These are phyloP conservation scores for Candida berthetii DNA, from an alignment of 805 yeast genomes.

Conservation along the genomic window DNA sequence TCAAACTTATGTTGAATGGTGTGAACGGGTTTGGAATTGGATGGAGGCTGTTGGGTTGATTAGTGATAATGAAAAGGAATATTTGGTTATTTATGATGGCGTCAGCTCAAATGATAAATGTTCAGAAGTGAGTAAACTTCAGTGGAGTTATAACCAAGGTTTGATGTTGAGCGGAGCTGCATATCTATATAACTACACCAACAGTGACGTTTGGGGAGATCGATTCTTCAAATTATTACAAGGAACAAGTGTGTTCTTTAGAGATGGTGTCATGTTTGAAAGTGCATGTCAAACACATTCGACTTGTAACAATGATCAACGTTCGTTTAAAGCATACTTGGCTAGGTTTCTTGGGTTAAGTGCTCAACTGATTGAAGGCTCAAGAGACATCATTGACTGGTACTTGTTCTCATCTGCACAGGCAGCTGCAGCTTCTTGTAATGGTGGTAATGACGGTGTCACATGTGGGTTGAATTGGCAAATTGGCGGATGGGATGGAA, in stretches of 20 bases:
- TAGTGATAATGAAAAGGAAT: constrained; percentile 21
- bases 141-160: constrained; percentile 90
- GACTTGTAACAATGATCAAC: constrained; percentile 78
- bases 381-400: constrained; percentile 23
- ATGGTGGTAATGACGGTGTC: constrained; percentile 82
- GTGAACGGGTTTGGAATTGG: constrained; percentile 80
- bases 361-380: constrained; percentile 60
- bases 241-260: constrained; percentile 54
- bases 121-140: constrained; percentile 45
- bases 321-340: constrained; percentile 86
- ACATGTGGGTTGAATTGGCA: constrained; percentile 90
- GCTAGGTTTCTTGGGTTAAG: constrained; percentile 71
- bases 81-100: constrained; percentile 59
- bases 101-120: constrained; percentile 57
- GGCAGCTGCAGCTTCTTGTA: constrained; percentile 78
- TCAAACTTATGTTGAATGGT: constrained; percentile 67
- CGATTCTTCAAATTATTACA: constrained; percentile 50
- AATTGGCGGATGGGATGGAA: constrained; percentile 58
- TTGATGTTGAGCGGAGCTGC: constrained; percentile 76
- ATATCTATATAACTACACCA: constrained; percentile 68
- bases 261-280: constrained; percentile 59
- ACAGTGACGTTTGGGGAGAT: constrained; percentile 56
- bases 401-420: constrained; percentile 42
- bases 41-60: constrained; percentile 40
- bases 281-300: constrained; percentile 68